Evolutionary conservation across 2,329 filamentous ascomycete genomes (phyloP).

Genomic region (Cytospora piceae): DNA sequence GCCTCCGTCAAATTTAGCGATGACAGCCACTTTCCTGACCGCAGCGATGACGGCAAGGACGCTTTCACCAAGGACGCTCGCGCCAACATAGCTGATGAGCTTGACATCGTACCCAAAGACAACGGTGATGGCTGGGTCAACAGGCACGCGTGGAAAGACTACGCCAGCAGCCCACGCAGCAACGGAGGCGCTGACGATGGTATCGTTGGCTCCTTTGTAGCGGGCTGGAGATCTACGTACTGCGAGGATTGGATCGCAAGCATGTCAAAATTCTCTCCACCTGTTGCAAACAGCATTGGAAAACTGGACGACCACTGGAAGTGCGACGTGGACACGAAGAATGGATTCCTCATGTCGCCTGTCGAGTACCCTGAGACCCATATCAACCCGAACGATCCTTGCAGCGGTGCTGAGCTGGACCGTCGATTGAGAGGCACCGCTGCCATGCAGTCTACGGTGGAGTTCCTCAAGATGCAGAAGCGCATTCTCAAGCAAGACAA

Average conservation of each 20-base stretch:
- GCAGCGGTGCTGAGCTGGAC: neutral
- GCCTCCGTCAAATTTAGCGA: constrained; percentile 8
- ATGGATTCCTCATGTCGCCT: constrained; percentile 22
- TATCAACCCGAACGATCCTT: constrained; percentile 14
- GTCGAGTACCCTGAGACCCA: constrained; percentile 23
- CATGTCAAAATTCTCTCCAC: neutral
- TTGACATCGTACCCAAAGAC: constrained; percentile 18
- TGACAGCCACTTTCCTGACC: neutral
- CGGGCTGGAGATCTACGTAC: constrained; percentile 8
- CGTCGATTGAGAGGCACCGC: constrained; percentile 14
- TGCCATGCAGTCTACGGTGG: constrained; percentile 1
- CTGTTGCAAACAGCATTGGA: neutral
- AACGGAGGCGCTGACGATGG: neutral
- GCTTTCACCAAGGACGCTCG: constrained; percentile 14
- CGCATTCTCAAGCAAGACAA: neutral
- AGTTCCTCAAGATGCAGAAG: constrained; percentile 20
- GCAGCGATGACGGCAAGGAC: neutral
- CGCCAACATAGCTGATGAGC: constrained; percentile 25
- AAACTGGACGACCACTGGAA: constrained; percentile 11
- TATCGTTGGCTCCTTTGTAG: neutral
- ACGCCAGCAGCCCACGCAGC: neutral
- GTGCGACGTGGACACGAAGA: constrained; percentile 26
- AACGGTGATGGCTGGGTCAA: constrained; percentile 20
- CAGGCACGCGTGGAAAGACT: constrained; percentile 21
- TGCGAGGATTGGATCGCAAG: constrained; percentile 17